A percentile compares a stretch with the other conserved stretches of the same genome.
Conservation (phyloP, 2,329 filamentous ascomycete genomes). For the Emmonsiellopsis sp. region DNA sequence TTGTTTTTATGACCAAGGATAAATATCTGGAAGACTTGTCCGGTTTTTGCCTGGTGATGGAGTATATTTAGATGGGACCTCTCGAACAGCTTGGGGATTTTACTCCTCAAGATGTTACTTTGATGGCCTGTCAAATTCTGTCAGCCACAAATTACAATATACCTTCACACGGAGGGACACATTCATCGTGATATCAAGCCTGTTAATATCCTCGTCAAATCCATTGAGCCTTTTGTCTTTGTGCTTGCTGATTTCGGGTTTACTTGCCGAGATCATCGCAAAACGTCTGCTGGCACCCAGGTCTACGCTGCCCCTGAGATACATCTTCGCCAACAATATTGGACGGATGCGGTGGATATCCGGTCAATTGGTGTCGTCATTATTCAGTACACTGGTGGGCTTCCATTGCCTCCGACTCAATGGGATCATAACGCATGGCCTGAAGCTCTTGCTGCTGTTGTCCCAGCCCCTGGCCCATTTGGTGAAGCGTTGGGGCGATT, state of each 20-base stretch:
- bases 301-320: slow-evolving; percentile 5
- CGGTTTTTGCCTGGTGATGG: not conserved
- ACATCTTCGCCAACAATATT: not conserved
- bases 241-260: slow-evolving; percentile 7
- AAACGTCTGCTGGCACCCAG: not conserved
- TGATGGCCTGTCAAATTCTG: not conserved
- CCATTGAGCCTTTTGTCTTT: not conserved
- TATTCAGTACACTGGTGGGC: not conserved
- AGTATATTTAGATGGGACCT: not conserved
- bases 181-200: slow-evolving; percentile 8
- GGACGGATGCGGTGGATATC: slow-evolving; percentile 4
- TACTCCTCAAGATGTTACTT: not conserved
- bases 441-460: not conserved
- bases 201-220: slow-evolving; percentile 5
- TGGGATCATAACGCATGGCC: not conserved
- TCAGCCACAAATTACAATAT: not conserved
- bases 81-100: not conserved
- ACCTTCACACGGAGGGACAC: slow-evolving; percentile 1
- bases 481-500: not conserved
- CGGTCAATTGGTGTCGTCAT: slow-evolving; percentile 6
- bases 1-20: not conserved
- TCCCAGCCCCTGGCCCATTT: not conserved
- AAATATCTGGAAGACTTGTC: not conserved
- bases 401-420: not conserved
- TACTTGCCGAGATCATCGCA: not conserved